Evolutionary conservation across 768 basidiomycete species (phyloP).

Genomic region (Mycena crocata): DNA sequence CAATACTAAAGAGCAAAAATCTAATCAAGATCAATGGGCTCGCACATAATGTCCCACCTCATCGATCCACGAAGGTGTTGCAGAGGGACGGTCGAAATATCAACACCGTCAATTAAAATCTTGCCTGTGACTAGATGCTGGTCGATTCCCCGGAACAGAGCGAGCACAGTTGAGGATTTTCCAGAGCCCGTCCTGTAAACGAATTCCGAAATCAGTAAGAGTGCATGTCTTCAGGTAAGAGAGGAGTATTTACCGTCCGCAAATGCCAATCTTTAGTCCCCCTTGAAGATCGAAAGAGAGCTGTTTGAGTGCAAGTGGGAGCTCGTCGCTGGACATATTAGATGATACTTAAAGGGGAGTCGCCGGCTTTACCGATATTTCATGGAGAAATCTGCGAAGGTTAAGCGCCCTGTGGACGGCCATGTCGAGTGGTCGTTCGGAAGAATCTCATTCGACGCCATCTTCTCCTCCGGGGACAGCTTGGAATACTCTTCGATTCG

Average conservation of each 20-base stretch:
- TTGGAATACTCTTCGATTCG: constrained; percentile 20
- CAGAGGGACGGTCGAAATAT: constrained; percentile 21
- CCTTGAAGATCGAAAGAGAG: constrained; percentile 17
- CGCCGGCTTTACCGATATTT: constrained; percentile 4
- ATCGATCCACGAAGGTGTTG: constrained; percentile 16
- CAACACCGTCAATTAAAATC: constrained; percentile 19
- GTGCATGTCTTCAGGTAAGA: constrained; percentile 7
- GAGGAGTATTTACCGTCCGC: constrained; percentile 20
- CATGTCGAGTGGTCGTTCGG: constrained; percentile 16
- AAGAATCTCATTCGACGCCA: background rate
- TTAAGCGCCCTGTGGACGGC: constrained; percentile 15
- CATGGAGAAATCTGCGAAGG: constrained; percentile 21
- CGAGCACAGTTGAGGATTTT: constrained; percentile 17
- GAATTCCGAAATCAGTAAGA: background rate
- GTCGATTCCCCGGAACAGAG: constrained; percentile 18
- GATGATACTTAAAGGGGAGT: background rate
- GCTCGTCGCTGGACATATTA: constrained; percentile 11
- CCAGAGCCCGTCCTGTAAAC: constrained; percentile 14
- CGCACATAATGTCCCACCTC: constrained; percentile 7
- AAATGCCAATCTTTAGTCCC: constrained; percentile 23
- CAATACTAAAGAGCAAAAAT: constrained; percentile 6
- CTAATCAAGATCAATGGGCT: background rate
- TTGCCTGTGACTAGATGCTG: constrained; percentile 24
- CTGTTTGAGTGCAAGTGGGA: constrained; percentile 20
- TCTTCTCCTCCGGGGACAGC: constrained; percentile 23